These are phyloP conservation scores for Cucurbita argyrosperma DNA, from an alignment of 306 rosid genomes.

Conservation along the genomic window DNA sequence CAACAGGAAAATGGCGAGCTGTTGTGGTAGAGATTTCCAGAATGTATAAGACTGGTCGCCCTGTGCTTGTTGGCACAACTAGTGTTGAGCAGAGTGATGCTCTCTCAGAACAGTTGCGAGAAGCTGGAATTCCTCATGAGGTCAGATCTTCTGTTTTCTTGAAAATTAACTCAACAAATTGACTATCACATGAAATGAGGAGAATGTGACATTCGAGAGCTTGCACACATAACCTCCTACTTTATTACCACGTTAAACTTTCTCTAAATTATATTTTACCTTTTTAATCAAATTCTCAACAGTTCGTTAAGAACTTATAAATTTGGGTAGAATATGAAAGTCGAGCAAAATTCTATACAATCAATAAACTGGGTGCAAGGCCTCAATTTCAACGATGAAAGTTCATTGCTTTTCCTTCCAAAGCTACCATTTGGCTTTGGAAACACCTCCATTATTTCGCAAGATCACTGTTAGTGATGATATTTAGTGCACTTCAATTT, in stretches of 20 bases:
- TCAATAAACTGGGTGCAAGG: neutral
- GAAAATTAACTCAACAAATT: neutral
- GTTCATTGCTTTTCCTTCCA: neutral
- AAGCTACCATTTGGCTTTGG: neutral
- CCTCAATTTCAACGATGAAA: neutral
- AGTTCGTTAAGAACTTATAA: neutral
- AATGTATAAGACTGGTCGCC: constrained; percentile 86
- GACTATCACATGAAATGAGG: neutral
- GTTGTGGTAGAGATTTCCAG: constrained; percentile 96
- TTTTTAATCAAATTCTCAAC: neutral
- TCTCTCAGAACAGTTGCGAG: constrained; percentile 66
- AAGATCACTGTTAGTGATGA: neutral
- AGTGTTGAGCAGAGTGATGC: constrained; percentile 97
- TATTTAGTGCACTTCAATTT: constrained; percentile 12
- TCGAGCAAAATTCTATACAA: neutral
- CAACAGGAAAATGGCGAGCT: constrained; percentile 88
- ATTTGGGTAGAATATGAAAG: neutral
- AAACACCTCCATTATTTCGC: neutral
- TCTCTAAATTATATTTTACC: neutral
- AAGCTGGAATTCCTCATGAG: constrained; percentile 82
- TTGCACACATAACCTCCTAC: neutral
- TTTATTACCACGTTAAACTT: neutral
- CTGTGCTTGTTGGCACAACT: constrained; percentile 97
- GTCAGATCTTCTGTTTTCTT: constrained; percentile 19
- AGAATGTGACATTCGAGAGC: neutral